A percentile compares a stretch with the other conserved stretches of the same genome.
phyloP scores from a whole-genome alignment of 2,329 filamentous ascomycete genomes.

The Aspergillaceae sp. region DNA sequence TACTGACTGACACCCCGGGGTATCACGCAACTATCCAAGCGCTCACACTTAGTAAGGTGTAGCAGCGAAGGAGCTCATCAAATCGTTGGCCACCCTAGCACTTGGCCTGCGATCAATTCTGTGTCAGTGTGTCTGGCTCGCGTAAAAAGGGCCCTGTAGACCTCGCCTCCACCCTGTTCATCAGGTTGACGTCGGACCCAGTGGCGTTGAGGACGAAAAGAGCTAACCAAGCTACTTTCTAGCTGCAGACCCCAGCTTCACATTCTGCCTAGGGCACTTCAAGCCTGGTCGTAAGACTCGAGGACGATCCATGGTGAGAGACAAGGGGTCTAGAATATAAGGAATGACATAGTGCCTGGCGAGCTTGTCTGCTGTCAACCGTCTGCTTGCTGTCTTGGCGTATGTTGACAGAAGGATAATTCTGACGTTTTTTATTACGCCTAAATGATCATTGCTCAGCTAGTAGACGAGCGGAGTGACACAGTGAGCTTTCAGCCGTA shows the following conservation, averaged over 20 bases:
- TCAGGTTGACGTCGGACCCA: neutral
- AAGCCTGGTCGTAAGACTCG: neutral
- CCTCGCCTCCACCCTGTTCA: neutral
- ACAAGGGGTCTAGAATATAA: slow-evolving; percentile 8
- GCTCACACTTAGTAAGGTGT: neutral
- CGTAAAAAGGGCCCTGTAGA: neutral
- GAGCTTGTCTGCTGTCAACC: neutral
- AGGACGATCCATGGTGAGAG: slow-evolving; percentile 8
- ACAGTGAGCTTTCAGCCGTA: neutral
- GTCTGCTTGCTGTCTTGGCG: no score
- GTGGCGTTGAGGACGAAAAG: neutral
- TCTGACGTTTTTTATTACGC: slow-evolving; percentile 17
- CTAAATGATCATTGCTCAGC: slow-evolving; percentile 9
- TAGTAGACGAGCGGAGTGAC: neutral
- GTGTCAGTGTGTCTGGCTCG: neutral
- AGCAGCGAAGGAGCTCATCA: neutral
- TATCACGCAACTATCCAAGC: neutral
- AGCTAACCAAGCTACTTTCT: neutral
- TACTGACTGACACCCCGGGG: neutral
- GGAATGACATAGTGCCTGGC: slow-evolving; percentile 3
- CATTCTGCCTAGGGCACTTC: no score
- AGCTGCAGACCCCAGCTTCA: neutral
- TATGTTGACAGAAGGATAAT: slow-evolving; percentile 8
- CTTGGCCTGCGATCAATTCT: neutral
- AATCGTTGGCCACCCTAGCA: neutral